These are phyloP conservation scores for Toxicodendron radicans DNA, from an alignment of 345 rosid species.

Conservation along the genomic window DNA sequence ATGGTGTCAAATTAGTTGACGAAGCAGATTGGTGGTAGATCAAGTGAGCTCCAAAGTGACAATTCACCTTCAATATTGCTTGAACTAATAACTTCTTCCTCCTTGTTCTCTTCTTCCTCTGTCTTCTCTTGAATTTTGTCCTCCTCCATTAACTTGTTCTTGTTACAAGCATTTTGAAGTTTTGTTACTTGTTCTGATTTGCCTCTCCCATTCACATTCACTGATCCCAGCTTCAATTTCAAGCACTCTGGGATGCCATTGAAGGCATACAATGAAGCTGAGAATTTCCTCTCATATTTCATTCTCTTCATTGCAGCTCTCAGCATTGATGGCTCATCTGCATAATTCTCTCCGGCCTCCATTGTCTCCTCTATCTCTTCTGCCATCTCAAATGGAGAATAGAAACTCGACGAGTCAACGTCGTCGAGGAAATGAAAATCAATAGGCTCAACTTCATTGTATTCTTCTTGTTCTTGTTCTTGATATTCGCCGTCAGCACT, in stretches of 20 bases:
- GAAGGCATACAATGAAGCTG: constrained; percentile 67
- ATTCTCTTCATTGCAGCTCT: constrained; percentile 56
- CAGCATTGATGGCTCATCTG: constrained; percentile 45
- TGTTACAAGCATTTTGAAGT: constrained; percentile 39
- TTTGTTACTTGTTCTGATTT: constrained; percentile 33
- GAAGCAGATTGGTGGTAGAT: constrained; percentile 61
- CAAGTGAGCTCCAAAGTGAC: constrained; percentile 63
- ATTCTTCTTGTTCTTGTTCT: constrained; percentile 29
- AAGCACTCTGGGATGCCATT: constrained; percentile 61
- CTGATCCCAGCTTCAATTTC: constrained; percentile 37
- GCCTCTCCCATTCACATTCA: constrained; percentile 25
- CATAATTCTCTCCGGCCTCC: constrained; percentile 29
- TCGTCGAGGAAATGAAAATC: constrained; percentile 56
- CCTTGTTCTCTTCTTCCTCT: constrained; percentile 25
- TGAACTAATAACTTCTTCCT: constrained; percentile 20
- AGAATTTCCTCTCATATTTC: constrained; percentile 60
- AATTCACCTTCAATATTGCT: constrained; percentile 40
- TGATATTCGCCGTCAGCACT: constrained; percentile 20
- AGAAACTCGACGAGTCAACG: constrained; percentile 28
- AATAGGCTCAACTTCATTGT: constrained; percentile 16
- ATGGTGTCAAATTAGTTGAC: constrained; percentile 56
- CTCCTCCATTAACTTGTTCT: constrained; percentile 25
- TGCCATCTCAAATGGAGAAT: constrained; percentile 56
- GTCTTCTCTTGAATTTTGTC: constrained; percentile 8
- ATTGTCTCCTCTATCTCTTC: constrained; percentile 45